These are phyloP conservation scores for Puccinia polysora DNA, from an alignment of 1,284 basidiomycete species.

Conservation along the genomic window DNA sequence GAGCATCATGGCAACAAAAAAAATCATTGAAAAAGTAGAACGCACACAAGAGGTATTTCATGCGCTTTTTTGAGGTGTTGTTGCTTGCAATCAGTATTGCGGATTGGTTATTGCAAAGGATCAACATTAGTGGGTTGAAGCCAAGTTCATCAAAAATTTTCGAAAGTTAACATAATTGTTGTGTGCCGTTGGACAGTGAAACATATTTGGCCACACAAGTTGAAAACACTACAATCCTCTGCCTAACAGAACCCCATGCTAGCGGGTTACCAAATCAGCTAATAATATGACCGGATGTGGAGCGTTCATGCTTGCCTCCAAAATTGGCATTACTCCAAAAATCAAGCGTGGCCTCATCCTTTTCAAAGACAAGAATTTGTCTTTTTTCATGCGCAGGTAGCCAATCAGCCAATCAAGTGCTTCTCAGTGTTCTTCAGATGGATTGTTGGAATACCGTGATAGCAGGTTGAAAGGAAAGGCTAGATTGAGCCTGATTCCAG, in stretches of 20 bases:
- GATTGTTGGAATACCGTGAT: no score
- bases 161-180: neutral
- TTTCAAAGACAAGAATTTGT: no score
- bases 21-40: neutral
- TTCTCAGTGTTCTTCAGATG: no score
- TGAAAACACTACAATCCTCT: neutral
- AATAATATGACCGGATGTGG: neutral
- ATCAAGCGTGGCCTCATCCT: no score
- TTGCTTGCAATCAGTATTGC: neutral
- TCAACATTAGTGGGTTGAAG: neutral
- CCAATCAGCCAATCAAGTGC: no score
- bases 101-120: neutral
- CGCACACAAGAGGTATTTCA: neutral
- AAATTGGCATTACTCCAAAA: no score
- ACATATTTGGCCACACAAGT: neutral
- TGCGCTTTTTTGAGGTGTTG: neutral
- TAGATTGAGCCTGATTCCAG: no score
- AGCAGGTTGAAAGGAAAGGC: no score
- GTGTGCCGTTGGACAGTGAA: neutral
- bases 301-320: neutral
- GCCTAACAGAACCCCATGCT: neutral
- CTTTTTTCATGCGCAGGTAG: no score
- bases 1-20: neutral
- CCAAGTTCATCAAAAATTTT: neutral
- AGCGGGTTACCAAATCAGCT: neutral